phyloP scores from a whole-genome alignment of 352 stramenopile species.

The Thalassiosira sp. region DNA sequence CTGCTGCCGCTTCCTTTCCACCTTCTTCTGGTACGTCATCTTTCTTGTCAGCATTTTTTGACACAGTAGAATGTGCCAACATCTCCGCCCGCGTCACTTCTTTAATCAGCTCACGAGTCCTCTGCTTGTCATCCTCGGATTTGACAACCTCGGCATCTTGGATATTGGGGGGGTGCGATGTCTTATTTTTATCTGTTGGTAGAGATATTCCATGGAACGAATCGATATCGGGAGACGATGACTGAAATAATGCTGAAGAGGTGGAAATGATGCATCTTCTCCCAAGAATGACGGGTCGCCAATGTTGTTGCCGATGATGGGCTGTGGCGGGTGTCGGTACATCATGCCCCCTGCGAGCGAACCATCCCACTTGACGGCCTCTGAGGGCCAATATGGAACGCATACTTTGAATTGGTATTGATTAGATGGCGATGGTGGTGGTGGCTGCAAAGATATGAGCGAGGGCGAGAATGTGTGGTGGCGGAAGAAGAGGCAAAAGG shows the following conservation, averaged over 20 bases:
- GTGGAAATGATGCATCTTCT: neutral
- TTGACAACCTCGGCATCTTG: slow-evolving; percentile 40
- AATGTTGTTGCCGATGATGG: neutral
- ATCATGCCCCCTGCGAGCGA: neutral
- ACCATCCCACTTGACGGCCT: neutral
- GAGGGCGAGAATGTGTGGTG: neutral
- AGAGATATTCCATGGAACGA: slow-evolving; percentile 26
- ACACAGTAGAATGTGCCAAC: slow-evolving; percentile 22
- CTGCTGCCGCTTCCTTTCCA: neutral
- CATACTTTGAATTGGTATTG: neutral
- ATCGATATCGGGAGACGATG: slow-evolving; percentile 5
- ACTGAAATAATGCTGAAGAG: neutral
- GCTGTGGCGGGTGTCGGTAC: neutral
- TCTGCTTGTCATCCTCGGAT: slow-evolving; percentile 35
- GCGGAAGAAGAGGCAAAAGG: neutral
- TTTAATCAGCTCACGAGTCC: slow-evolving; percentile 24
- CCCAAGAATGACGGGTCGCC: no score
- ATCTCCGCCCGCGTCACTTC: slow-evolving; percentile 31
- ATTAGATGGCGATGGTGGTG: neutral
- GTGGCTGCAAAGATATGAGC: neutral
- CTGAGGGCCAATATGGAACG: slow-evolving; percentile 3
- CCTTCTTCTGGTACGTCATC: neutral
- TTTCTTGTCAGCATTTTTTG: slow-evolving; percentile 4
- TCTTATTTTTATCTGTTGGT: neutral
- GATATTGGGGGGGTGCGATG: neutral